These are phyloP conservation scores for Salix brachista DNA, from an alignment of 345 rosid species.

Conservation along the genomic window DNA sequence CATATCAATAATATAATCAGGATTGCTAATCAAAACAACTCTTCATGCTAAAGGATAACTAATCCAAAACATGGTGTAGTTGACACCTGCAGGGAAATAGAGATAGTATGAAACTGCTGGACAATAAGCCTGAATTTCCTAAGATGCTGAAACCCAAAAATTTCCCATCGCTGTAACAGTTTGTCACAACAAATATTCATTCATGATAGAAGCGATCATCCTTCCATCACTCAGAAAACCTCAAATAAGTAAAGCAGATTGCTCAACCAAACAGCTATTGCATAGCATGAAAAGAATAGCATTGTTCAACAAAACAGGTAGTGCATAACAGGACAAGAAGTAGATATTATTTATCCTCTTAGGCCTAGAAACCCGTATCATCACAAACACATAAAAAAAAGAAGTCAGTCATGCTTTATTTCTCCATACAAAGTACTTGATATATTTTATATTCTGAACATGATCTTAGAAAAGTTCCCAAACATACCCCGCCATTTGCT, in stretches of 20 bases:
- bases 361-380: not conserved
- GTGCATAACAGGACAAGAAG: not conserved
- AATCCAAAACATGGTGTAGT: not conserved
- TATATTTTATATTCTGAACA: not conserved
- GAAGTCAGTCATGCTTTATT: not conserved
- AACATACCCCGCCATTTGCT: slow-evolving; percentile 97
- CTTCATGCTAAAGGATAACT: not conserved
- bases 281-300: not conserved
- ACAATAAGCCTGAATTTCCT: not conserved
- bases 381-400: not conserved
- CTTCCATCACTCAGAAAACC: not conserved
- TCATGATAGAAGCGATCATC: not conserved
- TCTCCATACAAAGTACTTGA: not conserved
- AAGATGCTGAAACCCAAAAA: not conserved
- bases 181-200: not conserved
- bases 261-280: not conserved
- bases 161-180: not conserved
- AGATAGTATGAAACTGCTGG: not conserved
- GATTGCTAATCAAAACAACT: not conserved
- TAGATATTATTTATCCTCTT: not conserved
- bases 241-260: not conserved
- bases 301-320: not conserved
- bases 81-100: not conserved
- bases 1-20: not conserved
- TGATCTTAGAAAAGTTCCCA: not conserved